phyloP scores from a whole-genome alignment of 108 stramenopile genomes.

The Pseudonitzschia multiseries region DNA sequence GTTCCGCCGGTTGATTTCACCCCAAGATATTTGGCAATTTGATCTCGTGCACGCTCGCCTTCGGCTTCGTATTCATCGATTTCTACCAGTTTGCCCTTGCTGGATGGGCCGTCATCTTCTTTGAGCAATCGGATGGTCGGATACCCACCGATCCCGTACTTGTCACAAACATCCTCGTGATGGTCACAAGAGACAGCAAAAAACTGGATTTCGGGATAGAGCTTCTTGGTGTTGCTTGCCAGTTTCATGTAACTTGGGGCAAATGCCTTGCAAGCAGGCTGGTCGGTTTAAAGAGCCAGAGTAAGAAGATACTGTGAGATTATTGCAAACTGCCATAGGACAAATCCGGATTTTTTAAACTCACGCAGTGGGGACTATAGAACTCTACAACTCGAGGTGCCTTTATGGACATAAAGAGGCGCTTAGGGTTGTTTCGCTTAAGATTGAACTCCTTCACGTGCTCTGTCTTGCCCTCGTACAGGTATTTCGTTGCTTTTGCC shows the following conservation, averaged over 20 bases:
- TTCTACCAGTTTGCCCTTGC: background rate
- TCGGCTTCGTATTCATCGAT: background rate
- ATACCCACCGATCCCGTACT: conserved; percentile 17
- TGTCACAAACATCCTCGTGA: conserved; percentile 25
- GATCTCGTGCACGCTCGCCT: background rate
- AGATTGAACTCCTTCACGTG: conserved; percentile 18
- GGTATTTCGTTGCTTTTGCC: background rate
- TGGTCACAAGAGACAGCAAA: conserved; percentile 45
- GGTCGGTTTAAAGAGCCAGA: background rate
- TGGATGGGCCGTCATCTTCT: conserved; percentile 12
- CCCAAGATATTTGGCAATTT: background rate
- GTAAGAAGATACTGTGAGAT: background rate
- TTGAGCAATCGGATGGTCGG: conserved; percentile 26
- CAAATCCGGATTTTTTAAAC: background rate
- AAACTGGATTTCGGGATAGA: conserved; percentile 32
- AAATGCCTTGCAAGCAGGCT: conserved; percentile 36
- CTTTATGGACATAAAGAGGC: conserved; percentile 19
- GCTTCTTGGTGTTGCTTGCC: conserved; percentile 17
- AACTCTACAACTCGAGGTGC: conserved; percentile 43
- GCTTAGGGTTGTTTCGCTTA: background rate
- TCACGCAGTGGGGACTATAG: conserved; percentile 40
- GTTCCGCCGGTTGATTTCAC: background rate
- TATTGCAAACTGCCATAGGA: background rate
- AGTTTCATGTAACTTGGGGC: conserved; percentile 30
- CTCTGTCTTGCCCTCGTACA: conserved; percentile 5